phyloP scores from a whole-genome alignment of 192 early-diverging fungal species.

The Coemansia sp. region DNA sequence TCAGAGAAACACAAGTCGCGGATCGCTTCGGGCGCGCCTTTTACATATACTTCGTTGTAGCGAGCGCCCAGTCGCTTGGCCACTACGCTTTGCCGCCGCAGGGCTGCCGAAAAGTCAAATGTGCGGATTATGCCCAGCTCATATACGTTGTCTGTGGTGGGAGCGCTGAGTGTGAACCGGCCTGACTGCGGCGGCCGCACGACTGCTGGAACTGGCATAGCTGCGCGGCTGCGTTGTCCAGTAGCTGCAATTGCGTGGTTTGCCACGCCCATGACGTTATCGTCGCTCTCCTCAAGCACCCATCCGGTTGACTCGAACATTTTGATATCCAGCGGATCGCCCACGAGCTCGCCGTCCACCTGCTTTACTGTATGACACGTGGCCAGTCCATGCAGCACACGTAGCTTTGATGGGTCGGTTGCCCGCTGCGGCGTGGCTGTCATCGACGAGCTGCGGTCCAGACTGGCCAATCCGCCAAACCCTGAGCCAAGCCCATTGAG shows the following conservation, averaged over 20 bases:
- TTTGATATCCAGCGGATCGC: slow-evolving; percentile 94
- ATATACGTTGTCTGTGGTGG: slow-evolving; percentile 26
- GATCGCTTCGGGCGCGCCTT: slow-evolving; percentile 98
- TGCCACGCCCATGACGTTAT: slow-evolving; percentile 16
- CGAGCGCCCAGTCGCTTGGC: slow-evolving; percentile 66
- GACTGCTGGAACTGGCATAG: slow-evolving; percentile 68
- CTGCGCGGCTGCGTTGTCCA: neutral
- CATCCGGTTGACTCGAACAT: slow-evolving; percentile 98
- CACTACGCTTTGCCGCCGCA: slow-evolving; percentile 93
- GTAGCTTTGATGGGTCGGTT: slow-evolving; percentile 44
- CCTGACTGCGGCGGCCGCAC: slow-evolving; percentile 81
- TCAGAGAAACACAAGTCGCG: slow-evolving; percentile 80
- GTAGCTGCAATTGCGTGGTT: neutral
- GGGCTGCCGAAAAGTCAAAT: slow-evolving; percentile 89
- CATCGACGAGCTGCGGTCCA: slow-evolving; percentile 50
- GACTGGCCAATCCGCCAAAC: slow-evolving; percentile 13
- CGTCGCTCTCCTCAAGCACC: slow-evolving; percentile 87
- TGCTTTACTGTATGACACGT: slow-evolving; percentile 88
- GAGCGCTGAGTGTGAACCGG: slow-evolving; percentile 56
- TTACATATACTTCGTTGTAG: slow-evolving; percentile 77
- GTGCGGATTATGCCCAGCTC: slow-evolving; percentile 81
- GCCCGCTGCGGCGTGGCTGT: slow-evolving; percentile 37
- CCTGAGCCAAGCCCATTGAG: neutral
- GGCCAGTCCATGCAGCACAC: slow-evolving; percentile 65
- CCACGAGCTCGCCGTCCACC: slow-evolving; percentile 83